Conservation (phyloP, 345 rosid genomes). For the Ailanthus altissimus region DNA sequence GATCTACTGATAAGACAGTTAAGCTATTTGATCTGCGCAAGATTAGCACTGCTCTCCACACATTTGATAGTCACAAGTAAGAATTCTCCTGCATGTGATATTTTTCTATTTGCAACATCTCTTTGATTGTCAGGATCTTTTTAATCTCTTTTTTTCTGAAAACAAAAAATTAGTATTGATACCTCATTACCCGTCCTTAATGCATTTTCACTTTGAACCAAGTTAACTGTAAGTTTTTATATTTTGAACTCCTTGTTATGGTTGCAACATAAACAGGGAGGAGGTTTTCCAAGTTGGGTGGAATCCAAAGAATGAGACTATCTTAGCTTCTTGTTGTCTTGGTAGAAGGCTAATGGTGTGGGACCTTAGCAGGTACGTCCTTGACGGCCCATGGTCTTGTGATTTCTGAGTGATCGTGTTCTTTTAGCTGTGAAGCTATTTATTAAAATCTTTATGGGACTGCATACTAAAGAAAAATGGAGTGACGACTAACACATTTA, state of each 20-base stretch:
- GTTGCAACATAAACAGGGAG: constrained; percentile 57
- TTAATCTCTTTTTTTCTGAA: neutral
- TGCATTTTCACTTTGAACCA: neutral
- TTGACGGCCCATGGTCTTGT: constrained; percentile 17
- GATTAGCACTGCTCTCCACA: constrained; percentile 80
- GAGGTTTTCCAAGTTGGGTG: constrained; percentile 99
- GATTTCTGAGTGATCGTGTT: neutral
- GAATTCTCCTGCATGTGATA: constrained; percentile 20
- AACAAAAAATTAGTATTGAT: neutral
- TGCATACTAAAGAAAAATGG: neutral
- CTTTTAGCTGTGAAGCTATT: neutral
- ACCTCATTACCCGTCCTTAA: neutral
- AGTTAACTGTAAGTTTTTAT: neutral
- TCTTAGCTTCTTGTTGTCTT: constrained; percentile 97
- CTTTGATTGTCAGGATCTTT: neutral
- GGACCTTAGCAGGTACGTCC: constrained; percentile 95
- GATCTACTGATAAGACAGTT: constrained; percentile 98
- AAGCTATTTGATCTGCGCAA: constrained; percentile 92
- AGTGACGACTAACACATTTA: neutral
- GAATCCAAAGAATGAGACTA: constrained; percentile 97
- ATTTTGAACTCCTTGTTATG: neutral
- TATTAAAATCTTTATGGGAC: neutral
- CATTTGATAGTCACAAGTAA: constrained; percentile 96
- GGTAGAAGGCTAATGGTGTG: constrained; percentile 99
- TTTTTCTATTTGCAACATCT: neutral